phyloP scores from a whole-genome alignment of 352 stramenopile species.

The Phytophthora vignae region DNA sequence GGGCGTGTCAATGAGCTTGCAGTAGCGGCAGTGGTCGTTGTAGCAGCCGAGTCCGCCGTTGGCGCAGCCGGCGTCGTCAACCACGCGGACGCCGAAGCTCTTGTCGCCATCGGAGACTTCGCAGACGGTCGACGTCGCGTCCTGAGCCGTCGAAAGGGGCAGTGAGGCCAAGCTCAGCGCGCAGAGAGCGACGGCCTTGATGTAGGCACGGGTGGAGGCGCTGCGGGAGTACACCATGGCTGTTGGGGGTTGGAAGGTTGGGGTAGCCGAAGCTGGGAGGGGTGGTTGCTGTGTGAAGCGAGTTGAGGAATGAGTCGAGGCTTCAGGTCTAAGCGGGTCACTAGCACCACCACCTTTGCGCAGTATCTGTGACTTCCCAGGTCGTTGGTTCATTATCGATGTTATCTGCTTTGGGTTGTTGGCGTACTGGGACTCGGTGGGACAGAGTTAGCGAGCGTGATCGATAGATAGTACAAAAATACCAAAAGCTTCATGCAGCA shows the following conservation, averaged over 20 bases:
- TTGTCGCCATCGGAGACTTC: constrained; percentile 38
- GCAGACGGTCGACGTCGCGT: constrained; percentile 8
- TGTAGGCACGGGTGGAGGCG: constrained; percentile 27
- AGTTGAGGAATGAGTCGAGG: constrained; percentile 17
- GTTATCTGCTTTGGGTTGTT: no score
- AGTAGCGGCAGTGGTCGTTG: constrained; percentile 47
- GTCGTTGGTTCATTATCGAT: no score
- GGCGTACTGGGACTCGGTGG: no score
- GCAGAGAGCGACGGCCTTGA: constrained; percentile 23
- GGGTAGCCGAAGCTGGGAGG: constrained; percentile 1
- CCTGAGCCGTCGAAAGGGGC: constrained; percentile 9
- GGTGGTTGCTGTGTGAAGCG: constrained; percentile 14
- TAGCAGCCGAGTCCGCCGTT: constrained; percentile 48
- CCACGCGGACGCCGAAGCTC: constrained; percentile 37
- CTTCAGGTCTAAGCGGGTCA: no score
- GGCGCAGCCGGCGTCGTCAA: constrained; percentile 34
- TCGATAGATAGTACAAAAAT: no score
- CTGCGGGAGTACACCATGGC: constrained; percentile 37
- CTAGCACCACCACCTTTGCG: no score
- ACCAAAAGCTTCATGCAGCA: no score
- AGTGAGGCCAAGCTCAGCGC: constrained; percentile 18
- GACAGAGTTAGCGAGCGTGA: no score
- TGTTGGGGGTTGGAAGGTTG: not conserved
- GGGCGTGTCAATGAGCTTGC: constrained; percentile 42
- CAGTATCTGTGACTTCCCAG: no score